These are phyloP conservation scores for Phalaenopsis hybrid DNA, from an alignment of 116 monocot genomes.

Conservation along the genomic window DNA sequence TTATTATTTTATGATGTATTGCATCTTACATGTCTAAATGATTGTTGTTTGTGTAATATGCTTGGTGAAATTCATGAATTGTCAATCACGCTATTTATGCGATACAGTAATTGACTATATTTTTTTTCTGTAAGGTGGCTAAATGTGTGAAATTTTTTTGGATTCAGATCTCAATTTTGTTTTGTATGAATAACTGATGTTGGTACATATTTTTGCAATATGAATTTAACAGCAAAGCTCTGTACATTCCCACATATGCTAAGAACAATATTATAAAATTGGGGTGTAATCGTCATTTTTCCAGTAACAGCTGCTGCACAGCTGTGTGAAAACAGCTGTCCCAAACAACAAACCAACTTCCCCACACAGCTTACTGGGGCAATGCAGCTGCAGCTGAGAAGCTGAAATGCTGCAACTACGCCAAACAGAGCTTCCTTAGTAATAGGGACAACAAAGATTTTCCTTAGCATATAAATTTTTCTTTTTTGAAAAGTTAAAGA, in stretches of 20 bases:
- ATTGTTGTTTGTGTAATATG: neutral
- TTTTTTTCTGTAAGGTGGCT: neutral
- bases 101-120: neutral
- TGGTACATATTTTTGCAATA: neutral
- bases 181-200: neutral
- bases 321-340: too few species aligned
- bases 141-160: neutral
- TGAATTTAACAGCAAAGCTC: neutral
- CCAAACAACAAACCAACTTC: too few species aligned
- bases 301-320: too few species aligned
- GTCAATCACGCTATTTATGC: neutral
- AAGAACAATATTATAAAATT: too few species aligned
- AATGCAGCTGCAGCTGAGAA: too few species aligned
- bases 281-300: too few species aligned
- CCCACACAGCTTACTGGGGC: too few species aligned
- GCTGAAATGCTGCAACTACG: too few species aligned
- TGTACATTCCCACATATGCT: neutral
- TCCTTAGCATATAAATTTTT: too few species aligned
- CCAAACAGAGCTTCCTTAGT: too few species aligned
- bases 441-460: too few species aligned
- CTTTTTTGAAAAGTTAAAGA: too few species aligned
- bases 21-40: neutral
- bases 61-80: constrained; percentile 1
- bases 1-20: neutral
- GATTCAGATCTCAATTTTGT: neutral